phyloP scores from a whole-genome alignment of 176 grass and related monocot species.

The Carex cristatella region DNA sequence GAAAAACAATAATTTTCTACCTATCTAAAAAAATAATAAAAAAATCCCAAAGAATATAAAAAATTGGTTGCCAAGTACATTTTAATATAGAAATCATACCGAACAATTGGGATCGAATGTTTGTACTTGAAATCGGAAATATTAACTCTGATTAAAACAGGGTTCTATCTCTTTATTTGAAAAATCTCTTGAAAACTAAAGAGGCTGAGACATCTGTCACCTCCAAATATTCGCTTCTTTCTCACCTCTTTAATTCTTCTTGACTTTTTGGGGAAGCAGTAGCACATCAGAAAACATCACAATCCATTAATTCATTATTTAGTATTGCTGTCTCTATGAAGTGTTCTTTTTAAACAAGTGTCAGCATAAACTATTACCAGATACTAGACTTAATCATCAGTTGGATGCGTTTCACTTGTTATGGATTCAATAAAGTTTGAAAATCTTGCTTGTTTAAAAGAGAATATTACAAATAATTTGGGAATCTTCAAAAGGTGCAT shows the following conservation, averaged over 20 bases:
- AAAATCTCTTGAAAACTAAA: not conserved
- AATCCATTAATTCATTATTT: not conserved
- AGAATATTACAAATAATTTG: conserved; percentile 25
- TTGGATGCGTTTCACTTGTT: conserved; percentile 34
- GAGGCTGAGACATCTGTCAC: not conserved
- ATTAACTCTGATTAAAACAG: too few relatives aligned
- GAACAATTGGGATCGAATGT: too few relatives aligned
- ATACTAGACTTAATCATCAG: conserved; percentile 39
- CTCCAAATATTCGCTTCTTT: not conserved
- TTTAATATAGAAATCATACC: too few relatives aligned
- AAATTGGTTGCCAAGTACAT: too few relatives aligned
- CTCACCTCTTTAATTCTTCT: not conserved
- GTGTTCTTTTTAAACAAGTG: conserved; percentile 36
- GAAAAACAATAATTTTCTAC: too few relatives aligned
- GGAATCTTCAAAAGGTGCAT: conserved; percentile 33
- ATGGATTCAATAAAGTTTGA: not conserved
- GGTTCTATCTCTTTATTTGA: too few relatives aligned
- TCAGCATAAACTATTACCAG: conserved; percentile 29
- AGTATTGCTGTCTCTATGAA: conserved; percentile 25
- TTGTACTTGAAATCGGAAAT: too few relatives aligned
- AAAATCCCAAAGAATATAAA: too few relatives aligned
- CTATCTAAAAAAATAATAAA: too few relatives aligned
- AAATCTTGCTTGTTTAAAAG: conserved; percentile 22
- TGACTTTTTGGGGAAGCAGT: not conserved
- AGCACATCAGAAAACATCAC: not conserved